Conservation (phyloP, 2,329 filamentous ascomycete species). For the Parafenestella ontariensis region DNA sequence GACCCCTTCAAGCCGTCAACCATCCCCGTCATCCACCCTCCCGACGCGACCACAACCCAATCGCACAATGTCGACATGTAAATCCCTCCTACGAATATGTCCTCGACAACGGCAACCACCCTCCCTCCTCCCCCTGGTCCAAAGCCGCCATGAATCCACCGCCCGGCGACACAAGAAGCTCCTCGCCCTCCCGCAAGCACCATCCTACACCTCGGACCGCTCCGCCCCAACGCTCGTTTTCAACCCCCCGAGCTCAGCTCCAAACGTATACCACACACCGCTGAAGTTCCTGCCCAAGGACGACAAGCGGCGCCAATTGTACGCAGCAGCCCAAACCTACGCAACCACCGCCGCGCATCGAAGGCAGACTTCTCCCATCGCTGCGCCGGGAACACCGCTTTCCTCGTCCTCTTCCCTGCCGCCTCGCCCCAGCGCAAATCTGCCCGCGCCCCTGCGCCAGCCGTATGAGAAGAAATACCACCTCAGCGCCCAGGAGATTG, state of each 20-base stretch:
- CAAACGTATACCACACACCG: conserved; percentile 70
- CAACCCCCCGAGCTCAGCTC: conserved; percentile 70
- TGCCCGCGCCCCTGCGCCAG: conserved; percentile 56
- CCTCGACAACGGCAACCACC: conserved; percentile 22
- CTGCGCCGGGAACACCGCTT: conserved; percentile 41
- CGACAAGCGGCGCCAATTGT: conserved; percentile 62
- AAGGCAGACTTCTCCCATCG: conserved; percentile 29
- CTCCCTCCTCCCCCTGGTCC: conserved; percentile 32
- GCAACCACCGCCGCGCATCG: conserved; percentile 29
- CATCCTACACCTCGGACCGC: conserved; percentile 48
- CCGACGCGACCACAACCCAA: conserved; percentile 17
- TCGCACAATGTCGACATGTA: conserved; percentile 45
- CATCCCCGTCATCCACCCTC: conserved; percentile 14
- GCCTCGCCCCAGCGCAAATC: conserved; percentile 45
- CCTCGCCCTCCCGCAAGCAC: conserved; percentile 53
- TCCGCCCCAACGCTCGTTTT: conserved; percentile 55
- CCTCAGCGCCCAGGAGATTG: conserved; percentile 62
- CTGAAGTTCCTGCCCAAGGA: conserved; percentile 67
- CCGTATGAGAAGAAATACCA: conserved; percentile 68
- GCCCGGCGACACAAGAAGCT: conserved; percentile 56
- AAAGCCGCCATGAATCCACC: conserved; percentile 53
- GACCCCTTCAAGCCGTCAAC: conserved; percentile 1
- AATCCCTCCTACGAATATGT: conserved; percentile 36
- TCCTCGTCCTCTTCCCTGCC: conserved; percentile 25
- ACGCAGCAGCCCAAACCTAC: conserved; percentile 43